Base-by-base conservation (phyloP, 805 yeast species). In the Kuraishia ogatae region DNA sequence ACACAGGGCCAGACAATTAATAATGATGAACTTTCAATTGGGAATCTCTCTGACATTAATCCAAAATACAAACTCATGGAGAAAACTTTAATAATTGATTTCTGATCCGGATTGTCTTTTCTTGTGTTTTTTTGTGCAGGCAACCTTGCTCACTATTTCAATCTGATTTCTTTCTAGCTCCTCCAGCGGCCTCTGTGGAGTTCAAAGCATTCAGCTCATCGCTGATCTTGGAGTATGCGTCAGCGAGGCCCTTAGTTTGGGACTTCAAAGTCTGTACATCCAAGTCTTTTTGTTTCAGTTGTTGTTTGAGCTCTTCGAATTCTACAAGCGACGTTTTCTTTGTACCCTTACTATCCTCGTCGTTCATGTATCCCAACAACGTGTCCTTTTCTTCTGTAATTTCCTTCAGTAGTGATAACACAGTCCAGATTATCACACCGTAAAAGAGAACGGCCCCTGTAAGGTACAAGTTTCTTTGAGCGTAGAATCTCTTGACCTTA, bases 401-500 rank as follows among this genome's bases (percentile, higher is more conserved):
- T 59, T 78, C 76, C 56, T 69, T 71, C 54, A 81, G 66, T 54
- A 80, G 69, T 22, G 72, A 60, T 22, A 71, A 66, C 52, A 77
- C 76, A 20, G 80, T 79, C 55, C 64, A 67, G 50, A 80, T 72
- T 0, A 82, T 77, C 48, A 76, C 53, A 52, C 68, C 74, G 56
- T 78, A 70, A 60, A 78, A 79, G 56, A 79, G 65, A 6, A 80
- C 79, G 2, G 82, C 83, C 5, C 84, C 84, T 15, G 78, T 75
- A 55, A 81, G 69, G 63, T 81, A 81, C 67, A 81, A 66, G 62
- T 81, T 81, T 55, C 85, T 70, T 61, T 81, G 84, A n/a, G 82
- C 73, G 59, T 79, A 78, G 62, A 80, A 80, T 62, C 76, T 77
- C 60, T 77, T 73, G 4, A 82, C 81, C 63, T 64, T 61, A 8